Conservation (phyloP, 2,329 filamentous ascomycete species). For the Pseudogymnoascus sp. region DNA sequence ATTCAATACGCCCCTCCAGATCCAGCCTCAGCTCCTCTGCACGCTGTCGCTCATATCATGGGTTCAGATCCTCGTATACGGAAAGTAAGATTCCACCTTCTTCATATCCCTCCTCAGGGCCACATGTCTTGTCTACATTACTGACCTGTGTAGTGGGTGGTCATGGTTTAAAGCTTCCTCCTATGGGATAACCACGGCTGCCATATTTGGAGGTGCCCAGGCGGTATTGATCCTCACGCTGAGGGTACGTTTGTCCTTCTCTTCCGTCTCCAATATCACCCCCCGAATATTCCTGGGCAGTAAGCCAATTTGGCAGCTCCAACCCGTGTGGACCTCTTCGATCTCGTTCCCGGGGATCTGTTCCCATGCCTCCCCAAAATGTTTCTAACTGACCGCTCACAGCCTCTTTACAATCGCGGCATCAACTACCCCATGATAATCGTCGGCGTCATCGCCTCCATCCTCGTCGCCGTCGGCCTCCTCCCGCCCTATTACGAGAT, state of each 20-base stretch:
- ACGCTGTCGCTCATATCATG: constrained; percentile 42
- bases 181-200: constrained; percentile 34
- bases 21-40: constrained; percentile 48
- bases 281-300: constrained; percentile 7
- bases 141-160: constrained; percentile 35
- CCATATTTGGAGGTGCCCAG: constrained; percentile 46
- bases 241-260: constrained; percentile 33
- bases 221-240: constrained; percentile 50
- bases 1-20: constrained; percentile 47
- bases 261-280: neutral
- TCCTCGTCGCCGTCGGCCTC: constrained; percentile 50
- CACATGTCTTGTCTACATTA: neutral
- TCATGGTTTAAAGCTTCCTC: constrained; percentile 38
- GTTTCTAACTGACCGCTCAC: neutral
- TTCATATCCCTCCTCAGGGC: neutral
- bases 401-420: constrained; percentile 49
- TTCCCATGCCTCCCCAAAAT: constrained; percentile 7
- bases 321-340: neutral
- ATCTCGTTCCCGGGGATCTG: neutral
- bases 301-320: neutral
- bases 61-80: constrained; percentile 46
- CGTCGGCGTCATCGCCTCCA: constrained; percentile 50
- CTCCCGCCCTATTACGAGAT: constrained; percentile 56
- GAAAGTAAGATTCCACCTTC: constrained; percentile 31
- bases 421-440: constrained; percentile 47